These are phyloP conservation scores for Neofusicoccum sp. DNA, from an alignment of 2,329 filamentous ascomycete species.

Conservation along the genomic window DNA sequence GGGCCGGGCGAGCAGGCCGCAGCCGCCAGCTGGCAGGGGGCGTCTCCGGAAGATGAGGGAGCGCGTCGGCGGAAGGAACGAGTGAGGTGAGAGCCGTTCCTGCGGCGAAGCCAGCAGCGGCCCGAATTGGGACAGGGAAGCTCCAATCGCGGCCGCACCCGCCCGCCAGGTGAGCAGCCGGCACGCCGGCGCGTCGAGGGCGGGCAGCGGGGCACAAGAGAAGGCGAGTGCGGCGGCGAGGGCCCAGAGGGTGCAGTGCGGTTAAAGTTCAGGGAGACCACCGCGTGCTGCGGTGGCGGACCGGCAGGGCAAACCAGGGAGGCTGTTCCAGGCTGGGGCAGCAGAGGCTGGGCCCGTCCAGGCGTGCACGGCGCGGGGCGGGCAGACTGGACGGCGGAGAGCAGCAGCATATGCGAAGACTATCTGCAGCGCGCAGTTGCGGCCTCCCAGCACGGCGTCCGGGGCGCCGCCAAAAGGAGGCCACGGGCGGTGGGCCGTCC, in stretches of 20 bases:
- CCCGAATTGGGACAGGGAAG: conserved; percentile 1
- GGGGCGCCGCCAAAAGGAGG: not conserved
- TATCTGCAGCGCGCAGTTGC: not conserved
- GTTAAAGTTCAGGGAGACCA: conserved; percentile 16
- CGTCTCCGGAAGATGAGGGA: not conserved
- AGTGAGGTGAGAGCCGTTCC: not conserved
- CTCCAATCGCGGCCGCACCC: not conserved
- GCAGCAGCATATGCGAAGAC: not conserved
- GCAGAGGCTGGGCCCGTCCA: not conserved
- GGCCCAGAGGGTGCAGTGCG: conserved; percentile 2
- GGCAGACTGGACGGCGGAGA: not conserved
- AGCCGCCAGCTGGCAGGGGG: not conserved
- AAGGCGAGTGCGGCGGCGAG: not conserved
- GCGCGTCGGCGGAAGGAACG: not conserved
- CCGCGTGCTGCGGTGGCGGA: conserved; percentile 8
- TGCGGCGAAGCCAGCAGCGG: not conserved
- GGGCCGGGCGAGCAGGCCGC: not conserved
- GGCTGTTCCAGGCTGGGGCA: not conserved
- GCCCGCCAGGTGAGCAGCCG: not conserved
- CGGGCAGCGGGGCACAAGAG: not conserved
- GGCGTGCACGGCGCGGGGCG: conserved; percentile 2
- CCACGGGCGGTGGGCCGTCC: not conserved
- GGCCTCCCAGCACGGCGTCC: not conserved
- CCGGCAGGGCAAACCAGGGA: not conserved
- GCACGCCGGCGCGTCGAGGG: not conserved